phyloP scores from a whole-genome alignment of 768 basidiomycete genomes.

The Lactifluus echinatus region DNA sequence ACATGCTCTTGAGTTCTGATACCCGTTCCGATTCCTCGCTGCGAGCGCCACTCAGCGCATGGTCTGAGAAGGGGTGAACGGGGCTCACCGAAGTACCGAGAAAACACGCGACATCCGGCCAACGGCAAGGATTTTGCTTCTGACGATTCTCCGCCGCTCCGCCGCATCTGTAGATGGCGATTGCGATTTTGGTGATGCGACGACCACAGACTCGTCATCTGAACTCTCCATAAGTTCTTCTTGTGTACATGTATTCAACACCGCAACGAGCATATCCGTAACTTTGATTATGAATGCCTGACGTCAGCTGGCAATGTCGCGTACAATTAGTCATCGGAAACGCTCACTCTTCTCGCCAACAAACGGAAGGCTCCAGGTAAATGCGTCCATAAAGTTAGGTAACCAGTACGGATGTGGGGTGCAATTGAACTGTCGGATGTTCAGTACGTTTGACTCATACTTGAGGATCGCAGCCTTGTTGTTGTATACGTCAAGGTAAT shows the following conservation, averaged over 20 bases:
- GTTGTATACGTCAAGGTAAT: slow-evolving; percentile 97
- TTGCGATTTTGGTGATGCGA: slow-evolving; percentile 30
- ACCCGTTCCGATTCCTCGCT: slow-evolving; percentile 98
- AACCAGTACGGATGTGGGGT: slow-evolving; percentile 93
- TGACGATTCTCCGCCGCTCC: slow-evolving; percentile 86
- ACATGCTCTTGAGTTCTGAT: slow-evolving; percentile 90
- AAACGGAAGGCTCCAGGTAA: slow-evolving; percentile 96
- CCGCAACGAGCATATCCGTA: slow-evolving; percentile 97
- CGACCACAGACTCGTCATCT: slow-evolving; percentile 38
- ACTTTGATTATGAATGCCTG: slow-evolving; percentile 42
- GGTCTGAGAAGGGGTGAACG: neutral
- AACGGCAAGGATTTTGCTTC: slow-evolving; percentile 97
- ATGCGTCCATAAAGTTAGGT: slow-evolving; percentile 96
- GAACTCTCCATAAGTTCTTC: slow-evolving; percentile 86
- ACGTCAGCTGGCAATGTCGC: slow-evolving; percentile 1
- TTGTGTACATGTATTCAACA: slow-evolving; percentile 94
- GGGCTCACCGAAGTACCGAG: slow-evolving; percentile 78
- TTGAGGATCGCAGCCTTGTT: slow-evolving; percentile 99
- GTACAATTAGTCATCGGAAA: neutral
- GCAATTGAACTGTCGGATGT: slow-evolving; percentile 96
- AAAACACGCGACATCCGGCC: slow-evolving; percentile 96
- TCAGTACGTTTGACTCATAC: slow-evolving; percentile 98
- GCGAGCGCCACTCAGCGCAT: slow-evolving; percentile 3
- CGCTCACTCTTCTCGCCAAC: slow-evolving; percentile 90
- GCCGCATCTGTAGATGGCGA: slow-evolving; percentile 37